phyloP scores from a whole-genome alignment of 345 rosid genomes.

The Brassica carinata region DNA sequence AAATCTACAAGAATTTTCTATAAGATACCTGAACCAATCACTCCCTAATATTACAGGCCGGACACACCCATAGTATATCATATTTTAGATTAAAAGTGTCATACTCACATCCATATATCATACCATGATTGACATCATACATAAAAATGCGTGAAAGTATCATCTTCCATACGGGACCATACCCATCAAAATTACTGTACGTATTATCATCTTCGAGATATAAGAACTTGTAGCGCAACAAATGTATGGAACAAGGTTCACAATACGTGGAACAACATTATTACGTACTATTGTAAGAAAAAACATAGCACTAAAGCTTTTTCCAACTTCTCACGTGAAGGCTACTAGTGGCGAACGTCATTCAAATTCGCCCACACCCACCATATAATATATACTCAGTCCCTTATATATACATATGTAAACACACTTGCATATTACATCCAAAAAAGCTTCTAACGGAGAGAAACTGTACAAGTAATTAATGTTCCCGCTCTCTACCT shows the following conservation, averaged over 20 bases:
- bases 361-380: constrained; percentile 32
- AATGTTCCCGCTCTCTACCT: constrained; percentile 22
- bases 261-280: constrained; percentile 4
- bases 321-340: constrained; percentile 35
- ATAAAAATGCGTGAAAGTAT: not conserved
- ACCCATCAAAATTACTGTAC: not conserved
- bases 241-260: constrained; percentile 9
- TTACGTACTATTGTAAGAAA: not conserved
- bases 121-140: not conserved
- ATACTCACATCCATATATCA: not conserved
- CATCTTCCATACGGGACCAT: not conserved
- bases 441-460: not conserved
- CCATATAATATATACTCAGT: constrained; percentile 25
- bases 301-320: constrained; percentile 13
- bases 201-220: not conserved
- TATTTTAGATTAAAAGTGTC: not conserved
- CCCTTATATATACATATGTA: constrained; percentile 25
- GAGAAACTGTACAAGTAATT: constrained; percentile 9
- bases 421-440: constrained; percentile 8
- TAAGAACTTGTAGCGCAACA: not conserved
- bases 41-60: too few species aligned
- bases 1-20: too few species aligned
- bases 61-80: too few species aligned
- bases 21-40: too few species aligned
- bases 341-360: constrained; percentile 29